A percentile compares a stretch with the other conserved stretches of the same genome.
Evolutionary conservation across 768 basidiomycete species (phyloP).

Genomic region (Chalciporus piperatus): DNA sequence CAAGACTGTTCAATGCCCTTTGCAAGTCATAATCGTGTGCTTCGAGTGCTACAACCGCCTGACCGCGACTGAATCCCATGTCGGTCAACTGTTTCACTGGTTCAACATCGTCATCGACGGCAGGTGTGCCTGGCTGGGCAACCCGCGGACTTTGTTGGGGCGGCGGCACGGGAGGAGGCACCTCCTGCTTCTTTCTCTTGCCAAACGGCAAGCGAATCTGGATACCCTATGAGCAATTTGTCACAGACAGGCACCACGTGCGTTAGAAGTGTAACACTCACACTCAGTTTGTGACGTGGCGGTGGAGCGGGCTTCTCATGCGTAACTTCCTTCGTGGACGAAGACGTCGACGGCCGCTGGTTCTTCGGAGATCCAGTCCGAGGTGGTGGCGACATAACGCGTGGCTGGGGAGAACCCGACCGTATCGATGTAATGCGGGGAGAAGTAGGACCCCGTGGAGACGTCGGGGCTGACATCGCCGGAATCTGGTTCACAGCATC

Average conservation of each 20-base stretch:
- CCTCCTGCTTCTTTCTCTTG: constrained; percentile 66
- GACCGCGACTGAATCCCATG: constrained; percentile 88
- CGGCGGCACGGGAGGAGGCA: constrained; percentile 34
- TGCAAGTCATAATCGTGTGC: constrained; percentile 79
- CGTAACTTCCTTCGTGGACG: constrained; percentile 47
- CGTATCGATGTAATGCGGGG: constrained; percentile 31
- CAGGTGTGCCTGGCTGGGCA: constrained; percentile 46
- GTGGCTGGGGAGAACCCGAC: constrained; percentile 42
- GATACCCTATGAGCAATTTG: constrained; percentile 10
- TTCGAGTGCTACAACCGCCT: constrained; percentile 84
- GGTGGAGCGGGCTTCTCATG: constrained; percentile 56
- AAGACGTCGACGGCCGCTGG: constrained; percentile 55
- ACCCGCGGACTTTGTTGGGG: constrained; percentile 41
- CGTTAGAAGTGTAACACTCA: constrained; percentile 40
- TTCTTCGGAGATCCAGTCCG: constrained; percentile 54
- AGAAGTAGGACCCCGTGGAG: constrained; percentile 36
- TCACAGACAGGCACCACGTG: neutral
- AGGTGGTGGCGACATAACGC: constrained; percentile 46
- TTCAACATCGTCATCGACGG: constrained; percentile 68
- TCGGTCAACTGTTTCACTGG: constrained; percentile 74
- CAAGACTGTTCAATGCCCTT: constrained; percentile 71
- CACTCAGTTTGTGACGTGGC: constrained; percentile 68
- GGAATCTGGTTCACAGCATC: constrained; percentile 33
- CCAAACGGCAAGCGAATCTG: constrained; percentile 78
- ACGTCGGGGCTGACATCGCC: constrained; percentile 38